Evolutionary conservation across 805 yeast species (phyloP), one percentile per base, ranked within the genome.

Genomic region (Wickerhamiella vanderwaltii): DNA sequence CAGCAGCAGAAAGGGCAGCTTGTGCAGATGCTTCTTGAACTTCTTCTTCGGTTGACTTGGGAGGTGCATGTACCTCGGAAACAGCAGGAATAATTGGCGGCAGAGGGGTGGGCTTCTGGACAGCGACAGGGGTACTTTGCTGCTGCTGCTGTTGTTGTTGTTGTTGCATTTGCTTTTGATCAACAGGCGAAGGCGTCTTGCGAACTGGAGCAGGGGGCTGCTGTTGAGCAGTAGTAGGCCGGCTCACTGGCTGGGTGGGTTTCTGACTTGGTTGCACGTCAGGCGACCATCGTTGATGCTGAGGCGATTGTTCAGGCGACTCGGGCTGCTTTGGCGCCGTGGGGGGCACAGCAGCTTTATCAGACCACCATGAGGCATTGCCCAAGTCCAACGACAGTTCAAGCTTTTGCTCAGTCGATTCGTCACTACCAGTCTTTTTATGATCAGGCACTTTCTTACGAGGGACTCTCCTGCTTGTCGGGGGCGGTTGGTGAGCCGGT

Each of bases 401-500:
- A 16, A 38, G 20, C 29, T 30, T 16, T n/a, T 25, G 41, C 6
- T 29, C 41, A n/a, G 26, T 29, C 30, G 30, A 22, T 18, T 23
- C 35, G 9, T 38, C 41, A 25, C 41, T 38, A 2, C 34, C 29
- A 17, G 41, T 30, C 24, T 38, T 38, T 25, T 15, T 22, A 17
- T 35, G 39, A 13, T 29, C 35, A 24, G 41, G 41, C 9, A 38
- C 41, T 24, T 38, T 38, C 23, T 38, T 38, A 20, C 41, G 41
- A 13, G 35, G 35, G 15, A 38, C 41, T 9, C 23, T 32, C 18
- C 29, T 29, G 18, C 24, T 22, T 4, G 29, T 30, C 4, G 35
- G 41, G 9, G 35, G 35, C 18, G 16, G 29, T 12, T 12, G 13
- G n/a, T 29, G 32, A 6, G 16, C 32, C n/a, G n/a, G n/a, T n/a